Conservation (phyloP, 2,329 filamentous ascomycete genomes). For the Aphanoascus verrucosus region DNA sequence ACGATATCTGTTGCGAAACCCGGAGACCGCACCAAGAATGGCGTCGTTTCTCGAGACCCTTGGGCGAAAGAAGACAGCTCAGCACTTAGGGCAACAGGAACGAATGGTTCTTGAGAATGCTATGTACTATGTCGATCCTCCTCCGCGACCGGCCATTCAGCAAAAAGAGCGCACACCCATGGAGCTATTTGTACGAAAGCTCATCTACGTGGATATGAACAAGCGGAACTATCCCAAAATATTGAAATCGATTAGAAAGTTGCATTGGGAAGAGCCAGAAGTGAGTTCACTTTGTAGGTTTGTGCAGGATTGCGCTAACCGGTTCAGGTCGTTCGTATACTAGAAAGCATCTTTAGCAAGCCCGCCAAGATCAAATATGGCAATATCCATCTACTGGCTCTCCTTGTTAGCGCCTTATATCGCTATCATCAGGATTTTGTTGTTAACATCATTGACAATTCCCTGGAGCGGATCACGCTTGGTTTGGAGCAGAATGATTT, state of each 20-base stretch:
- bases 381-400: slow-evolving; percentile 86
- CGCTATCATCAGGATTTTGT: slow-evolving; percentile 88
- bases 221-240: slow-evolving; percentile 91
- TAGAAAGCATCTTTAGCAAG: slow-evolving; percentile 90
- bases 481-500: slow-evolving; percentile 95
- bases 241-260: slow-evolving; percentile 82
- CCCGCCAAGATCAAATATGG: slow-evolving; percentile 96
- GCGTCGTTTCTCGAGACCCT: slow-evolving; percentile 85
- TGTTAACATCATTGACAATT: slow-evolving; percentile 79
- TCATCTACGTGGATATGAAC: slow-evolving; percentile 87
- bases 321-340: slow-evolving; percentile 53
- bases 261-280: slow-evolving; percentile 94
- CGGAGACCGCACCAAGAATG: slow-evolving; percentile 90
- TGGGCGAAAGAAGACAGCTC: slow-evolving; percentile 88
- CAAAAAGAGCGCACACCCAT: slow-evolving; percentile 93
- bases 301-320: not conserved
- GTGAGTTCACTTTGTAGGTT: slow-evolving; percentile 31
- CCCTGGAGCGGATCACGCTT: slow-evolving; percentile 76
- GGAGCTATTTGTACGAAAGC: slow-evolving; percentile 82
- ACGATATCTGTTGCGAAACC: slow-evolving; percentile 81
- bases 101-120: slow-evolving; percentile 98
- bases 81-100: slow-evolving; percentile 90
- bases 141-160: slow-evolving; percentile 82
- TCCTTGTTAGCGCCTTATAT: slow-evolving; percentile 77
- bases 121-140: slow-evolving; percentile 94